Evolutionary conservation across 352 stramenopile genomes (phyloP), one percentile per base, ranked within the genome.

Genomic region (Globisporangium nodosum): DNA sequence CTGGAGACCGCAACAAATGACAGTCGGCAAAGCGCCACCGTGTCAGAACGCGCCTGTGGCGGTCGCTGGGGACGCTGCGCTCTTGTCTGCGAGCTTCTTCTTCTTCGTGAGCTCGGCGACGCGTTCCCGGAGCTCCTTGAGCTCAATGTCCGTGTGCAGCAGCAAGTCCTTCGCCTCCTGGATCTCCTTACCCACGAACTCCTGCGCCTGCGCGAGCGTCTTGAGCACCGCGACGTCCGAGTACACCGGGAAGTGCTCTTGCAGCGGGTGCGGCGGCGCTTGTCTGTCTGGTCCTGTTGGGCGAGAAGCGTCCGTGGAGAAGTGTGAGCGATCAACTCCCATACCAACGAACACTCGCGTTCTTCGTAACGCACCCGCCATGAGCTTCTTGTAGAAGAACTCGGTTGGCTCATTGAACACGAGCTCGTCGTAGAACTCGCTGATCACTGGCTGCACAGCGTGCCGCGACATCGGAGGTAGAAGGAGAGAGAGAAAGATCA

Each of bases 351-450:
- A 16, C 37, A 6, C 37, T 18, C 37, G 37, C 16, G 11, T 3
- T 18, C 3, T 12, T 43, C 8, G 35, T 27, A 37, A 47, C 66
- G 30, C 45, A 84, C 67, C 63, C 56, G 70, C 73, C 69, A 96
- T 85, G 31, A 99, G 69, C 59, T 96, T 87, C 66, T 96, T 89
- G 81, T 97, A 98, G 69, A 98, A 98, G 51, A 89, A 90, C 70
- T 98, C 91, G 37, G 83, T 96, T 47, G 96, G 96, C 78, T 99
- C 91, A 27, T 96, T 98, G 73, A 98, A 98, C n/a, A 99, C 94
- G 5, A 98, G 87, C 71, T 99, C 96, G 66, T 99, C 96, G 78
- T 98, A 99, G 56, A 92, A 96, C 74, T 99, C 96, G 37, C 84
- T 87, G 30, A 99, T 81, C 15, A 98, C 96, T 2, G 94, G 92